Percentiles rank a stretch among this genome's conserved stretches.
phyloP scores from a whole-genome alignment of 176 grass and related monocot species.

The Pontederia crassipes region DNA sequence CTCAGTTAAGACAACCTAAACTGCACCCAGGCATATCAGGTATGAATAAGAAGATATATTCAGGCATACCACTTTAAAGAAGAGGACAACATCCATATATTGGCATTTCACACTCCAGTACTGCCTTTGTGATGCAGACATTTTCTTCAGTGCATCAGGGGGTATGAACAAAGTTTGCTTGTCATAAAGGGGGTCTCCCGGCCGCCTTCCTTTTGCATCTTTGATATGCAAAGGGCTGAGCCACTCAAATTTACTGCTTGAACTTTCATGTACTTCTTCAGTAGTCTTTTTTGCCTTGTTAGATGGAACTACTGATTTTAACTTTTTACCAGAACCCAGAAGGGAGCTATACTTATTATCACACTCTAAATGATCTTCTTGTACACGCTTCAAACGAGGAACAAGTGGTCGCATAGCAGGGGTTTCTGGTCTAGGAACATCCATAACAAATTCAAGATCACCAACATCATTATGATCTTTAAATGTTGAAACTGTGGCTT shows the following conservation, averaged over 20 bases:
- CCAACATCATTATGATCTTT: slow-evolving; percentile 10
- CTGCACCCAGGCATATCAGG: not conserved
- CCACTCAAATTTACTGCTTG: slow-evolving; percentile 88
- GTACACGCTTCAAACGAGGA: slow-evolving; percentile 61
- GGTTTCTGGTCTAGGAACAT: slow-evolving; percentile 58
- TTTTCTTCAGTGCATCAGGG: slow-evolving; percentile 78
- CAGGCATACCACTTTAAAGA: slow-evolving; percentile 90
- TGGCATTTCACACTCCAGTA: slow-evolving; percentile 89
- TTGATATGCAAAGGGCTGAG: slow-evolving; percentile 51
- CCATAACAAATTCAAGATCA: slow-evolving; percentile 34
- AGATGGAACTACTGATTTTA: slow-evolving; percentile 30
- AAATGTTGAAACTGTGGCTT: slow-evolving; percentile 13
- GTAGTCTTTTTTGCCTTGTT: slow-evolving; percentile 17
- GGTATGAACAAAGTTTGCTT: slow-evolving; percentile 79
- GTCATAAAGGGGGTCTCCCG: slow-evolving; percentile 64
- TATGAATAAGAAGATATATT: not conserved
- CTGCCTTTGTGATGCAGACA: slow-evolving; percentile 94
- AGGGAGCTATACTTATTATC: slow-evolving; percentile 18
- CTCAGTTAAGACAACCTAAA: not conserved
- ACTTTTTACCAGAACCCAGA: slow-evolving; percentile 43
- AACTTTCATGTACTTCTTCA: slow-evolving; percentile 34
- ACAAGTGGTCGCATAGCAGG: slow-evolving; percentile 37
- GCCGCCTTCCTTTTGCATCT: slow-evolving; percentile 66
- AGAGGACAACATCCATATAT: slow-evolving; percentile 89
- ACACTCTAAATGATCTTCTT: slow-evolving; percentile 32